phyloP scores from a whole-genome alignment of 1,284 basidiomycete genomes.

The Malassezia psittaci region DNA sequence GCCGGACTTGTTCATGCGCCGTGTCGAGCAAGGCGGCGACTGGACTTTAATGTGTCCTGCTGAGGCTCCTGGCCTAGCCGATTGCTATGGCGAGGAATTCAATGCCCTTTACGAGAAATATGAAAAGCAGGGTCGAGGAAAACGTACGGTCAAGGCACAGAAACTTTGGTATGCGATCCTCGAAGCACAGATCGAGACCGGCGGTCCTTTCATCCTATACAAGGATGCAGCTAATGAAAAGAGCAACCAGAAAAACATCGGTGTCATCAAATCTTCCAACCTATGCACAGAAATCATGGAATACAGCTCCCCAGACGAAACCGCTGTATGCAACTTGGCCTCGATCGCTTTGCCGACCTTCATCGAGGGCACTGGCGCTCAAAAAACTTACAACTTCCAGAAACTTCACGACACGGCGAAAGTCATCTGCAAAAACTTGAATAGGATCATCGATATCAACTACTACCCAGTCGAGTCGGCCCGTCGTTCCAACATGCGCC shows the following conservation, averaged over 20 bases:
- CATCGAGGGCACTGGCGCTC: conserved; percentile 33
- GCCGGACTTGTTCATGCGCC: conserved; percentile 69
- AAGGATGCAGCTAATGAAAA: conserved; percentile 56
- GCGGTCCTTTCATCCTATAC: conserved; percentile 96
- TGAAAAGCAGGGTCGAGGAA: conserved; percentile 78
- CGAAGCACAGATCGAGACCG: conserved; percentile 95
- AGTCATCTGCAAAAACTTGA: conserved; percentile 61
- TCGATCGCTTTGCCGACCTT: conserved; percentile 78
- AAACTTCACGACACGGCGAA: conserved; percentile 89
- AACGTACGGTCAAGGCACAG: conserved; percentile 82
- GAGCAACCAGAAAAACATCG: conserved; percentile 89
- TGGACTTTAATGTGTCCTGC: conserved; percentile 98
- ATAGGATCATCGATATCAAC: conserved; percentile 86
- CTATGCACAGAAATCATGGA: conserved; percentile 99
- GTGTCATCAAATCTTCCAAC: conserved; percentile 98
- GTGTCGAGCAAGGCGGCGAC: conserved; percentile 58
- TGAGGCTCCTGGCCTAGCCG: conserved; percentile 81
- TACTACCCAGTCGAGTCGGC: conserved; percentile 86
- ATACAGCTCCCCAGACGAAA: conserved; percentile 94
- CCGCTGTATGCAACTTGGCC: conserved; percentile 96
- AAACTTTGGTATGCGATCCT: conserved; percentile 98
- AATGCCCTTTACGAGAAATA: conserved; percentile 80
- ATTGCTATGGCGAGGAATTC: conserved; percentile 85
- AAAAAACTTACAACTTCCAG: conserved; percentile 66
- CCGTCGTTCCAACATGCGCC: conserved; percentile 85